Evolutionary conservation across 163 green algal species (phyloP), one percentile per base, ranked within the genome.

Genomic region (Picocystis sp.): DNA sequence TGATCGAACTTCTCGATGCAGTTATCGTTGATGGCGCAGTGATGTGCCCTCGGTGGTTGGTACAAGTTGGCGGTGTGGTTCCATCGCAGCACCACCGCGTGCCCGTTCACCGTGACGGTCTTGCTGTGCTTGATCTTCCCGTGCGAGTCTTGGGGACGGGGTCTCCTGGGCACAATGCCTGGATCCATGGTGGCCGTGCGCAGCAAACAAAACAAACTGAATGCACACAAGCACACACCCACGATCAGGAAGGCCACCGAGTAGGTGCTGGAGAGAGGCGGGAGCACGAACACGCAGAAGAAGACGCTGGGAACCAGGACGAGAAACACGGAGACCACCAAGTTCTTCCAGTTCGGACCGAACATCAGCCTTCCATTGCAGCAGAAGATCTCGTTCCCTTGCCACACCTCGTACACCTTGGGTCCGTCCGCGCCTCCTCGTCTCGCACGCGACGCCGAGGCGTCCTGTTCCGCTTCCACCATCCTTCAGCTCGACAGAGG

Each of bases 1-100:
- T 99, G 91, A 74, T 99, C 91, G 60, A 99, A 98, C 43, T 79
- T 77, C 63, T 93, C 78, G 11, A 97, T 86, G 71, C 91, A 98
- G 73, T 95, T 94, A 75, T 99, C 84, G 59, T 87, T 93, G 9
- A 96, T 81, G 12, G 73, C 83, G 61, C 90, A 99, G 76, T 99
- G 90, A 60, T 85, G 86, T 50, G 81, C 89, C 17, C 90, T 76
- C 12, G 90, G 91, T 14, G 90, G 88, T 54, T 89, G 79, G 71
- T 92, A 97, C 55, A 94, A 82, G 64, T 86, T 74, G 74, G 83
- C 94, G 0, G 91, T 97, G 55, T 93, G 81, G 58, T 87, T 88
- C 66, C 84, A 93, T 15, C 82, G 77, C 34, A 90, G 72, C 22
- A 76, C 63, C 17, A 86, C 74, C 17, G 48, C 53, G 46, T 77